phyloP scores from a whole-genome alignment of 2,329 filamentous ascomycete genomes.

The Phialophora expanda region DNA sequence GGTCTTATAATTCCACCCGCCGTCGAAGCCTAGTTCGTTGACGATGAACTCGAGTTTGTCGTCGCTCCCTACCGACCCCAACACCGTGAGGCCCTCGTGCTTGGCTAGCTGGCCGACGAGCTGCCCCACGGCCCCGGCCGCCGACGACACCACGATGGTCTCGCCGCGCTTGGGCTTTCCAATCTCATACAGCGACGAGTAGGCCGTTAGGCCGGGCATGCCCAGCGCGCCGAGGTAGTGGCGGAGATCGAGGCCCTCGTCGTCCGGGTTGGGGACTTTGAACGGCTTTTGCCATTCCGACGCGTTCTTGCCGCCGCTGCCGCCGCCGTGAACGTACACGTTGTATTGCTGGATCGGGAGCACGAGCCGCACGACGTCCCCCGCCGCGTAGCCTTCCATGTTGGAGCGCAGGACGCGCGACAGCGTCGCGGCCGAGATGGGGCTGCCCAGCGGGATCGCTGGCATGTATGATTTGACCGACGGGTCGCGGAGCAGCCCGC shows the following conservation, averaged over 20 bases:
- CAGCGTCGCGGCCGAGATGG: conserved; percentile 69
- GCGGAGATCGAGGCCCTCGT: conserved; percentile 43
- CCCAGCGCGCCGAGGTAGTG: conserved; percentile 77
- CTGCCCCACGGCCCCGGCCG: conserved; percentile 81
- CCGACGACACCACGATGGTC: conserved; percentile 81
- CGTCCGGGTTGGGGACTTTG: conserved; percentile 27
- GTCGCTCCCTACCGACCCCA: conserved; percentile 79
- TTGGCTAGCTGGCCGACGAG: conserved; percentile 84
- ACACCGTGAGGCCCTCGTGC: conserved; percentile 76
- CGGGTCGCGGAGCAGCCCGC: conserved; percentile 71
- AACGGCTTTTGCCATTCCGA: conserved; percentile 7
- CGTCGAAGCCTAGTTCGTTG: conserved; percentile 72
- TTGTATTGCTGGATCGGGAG: conserved; percentile 72
- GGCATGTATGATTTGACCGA: conserved; percentile 70
- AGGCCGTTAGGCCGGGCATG: conserved; percentile 79
- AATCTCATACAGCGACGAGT: conserved; percentile 74
- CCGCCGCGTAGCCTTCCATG: conserved; percentile 65
- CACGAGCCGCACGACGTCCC: conserved; percentile 65
- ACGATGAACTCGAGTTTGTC: conserved; percentile 78
- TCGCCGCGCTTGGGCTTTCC: conserved; percentile 76
- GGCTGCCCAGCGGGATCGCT: conserved; percentile 64
- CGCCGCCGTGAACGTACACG: conserved; percentile 10
- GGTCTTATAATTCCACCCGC: conserved; percentile 86
- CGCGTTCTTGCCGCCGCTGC: background rate
- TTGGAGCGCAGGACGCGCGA: conserved; percentile 74